Conservation (phyloP, 192 early-diverging fungal species). For the Coemansia sp. region DNA sequence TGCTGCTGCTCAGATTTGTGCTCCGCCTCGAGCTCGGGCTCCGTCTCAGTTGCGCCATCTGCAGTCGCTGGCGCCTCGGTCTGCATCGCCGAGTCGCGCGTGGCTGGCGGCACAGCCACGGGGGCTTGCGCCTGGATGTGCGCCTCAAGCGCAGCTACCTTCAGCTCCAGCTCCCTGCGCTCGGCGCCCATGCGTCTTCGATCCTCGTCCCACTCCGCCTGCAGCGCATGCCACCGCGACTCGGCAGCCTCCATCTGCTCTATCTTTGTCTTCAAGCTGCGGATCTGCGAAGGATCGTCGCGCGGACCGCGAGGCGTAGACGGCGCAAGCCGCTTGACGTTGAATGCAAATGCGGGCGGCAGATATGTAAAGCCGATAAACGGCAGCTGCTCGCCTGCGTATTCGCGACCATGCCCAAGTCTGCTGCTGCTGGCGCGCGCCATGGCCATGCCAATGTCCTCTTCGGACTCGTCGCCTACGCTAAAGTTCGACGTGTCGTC, state of each 20-base stretch:
- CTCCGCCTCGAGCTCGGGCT: neutral
- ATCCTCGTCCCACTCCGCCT: slow-evolving; percentile 37
- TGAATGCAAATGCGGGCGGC: slow-evolving; percentile 21
- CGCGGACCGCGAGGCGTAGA: slow-evolving; percentile 31
- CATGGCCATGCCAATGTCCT: slow-evolving; percentile 47
- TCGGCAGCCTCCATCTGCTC: slow-evolving; percentile 37
- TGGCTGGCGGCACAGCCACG: slow-evolving; percentile 14
- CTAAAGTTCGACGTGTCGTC: slow-evolving; percentile 90
- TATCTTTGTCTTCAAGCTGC: slow-evolving; percentile 16
- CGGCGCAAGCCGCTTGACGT: neutral
- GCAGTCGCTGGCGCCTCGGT: slow-evolving; percentile 8
- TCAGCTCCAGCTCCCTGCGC: slow-evolving; percentile 21
- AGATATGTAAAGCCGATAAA: slow-evolving; percentile 84
- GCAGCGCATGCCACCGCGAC: slow-evolving; percentile 14
- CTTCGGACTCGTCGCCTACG: slow-evolving; percentile 70
- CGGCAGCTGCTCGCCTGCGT: slow-evolving; percentile 73
- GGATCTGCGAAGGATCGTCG: slow-evolving; percentile 34
- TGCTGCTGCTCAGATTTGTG: neutral
- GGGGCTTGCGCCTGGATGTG: slow-evolving; percentile 11
- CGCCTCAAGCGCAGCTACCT: slow-evolving; percentile 24
- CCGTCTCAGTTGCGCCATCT: slow-evolving; percentile 5
- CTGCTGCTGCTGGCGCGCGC: slow-evolving; percentile 53
- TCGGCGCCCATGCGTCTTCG: slow-evolving; percentile 14
- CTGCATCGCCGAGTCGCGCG: slow-evolving; percentile 38
- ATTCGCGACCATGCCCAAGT: slow-evolving; percentile 56